Conservation (phyloP, 1,284 basidiomycete species). For the Termitomyces sp. region DNA sequence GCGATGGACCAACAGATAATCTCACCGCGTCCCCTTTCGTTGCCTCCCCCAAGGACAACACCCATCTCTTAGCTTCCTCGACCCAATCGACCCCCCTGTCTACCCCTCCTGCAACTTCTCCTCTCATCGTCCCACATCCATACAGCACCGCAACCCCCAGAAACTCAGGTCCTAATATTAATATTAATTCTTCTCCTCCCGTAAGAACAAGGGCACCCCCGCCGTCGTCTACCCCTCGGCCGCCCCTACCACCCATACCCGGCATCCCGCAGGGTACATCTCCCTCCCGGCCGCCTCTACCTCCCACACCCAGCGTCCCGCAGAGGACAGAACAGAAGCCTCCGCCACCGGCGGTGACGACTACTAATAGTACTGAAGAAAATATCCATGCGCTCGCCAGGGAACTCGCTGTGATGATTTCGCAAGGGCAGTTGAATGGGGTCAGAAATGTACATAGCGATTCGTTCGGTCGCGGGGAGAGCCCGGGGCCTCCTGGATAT, state of each 20-base stretch:
- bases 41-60: not conserved
- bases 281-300: not conserved
- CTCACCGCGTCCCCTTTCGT: slow-evolving; percentile 1
- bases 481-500: slow-evolving; percentile 19
- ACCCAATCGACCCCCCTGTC: not conserved
- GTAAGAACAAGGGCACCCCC: not conserved
- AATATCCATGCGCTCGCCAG: slow-evolving; percentile 27
- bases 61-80: not conserved
- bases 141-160: not conserved
- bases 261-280: not conserved
- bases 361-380: not conserved
- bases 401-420: slow-evolving; percentile 26
- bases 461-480: slow-evolving; percentile 4
- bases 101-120: not conserved
- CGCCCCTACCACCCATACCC: not conserved
- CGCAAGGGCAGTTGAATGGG: slow-evolving; percentile 10
- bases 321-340: slow-evolving; percentile 4
- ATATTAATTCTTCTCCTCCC: not conserved
- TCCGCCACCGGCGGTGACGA: not conserved
- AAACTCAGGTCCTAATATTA: not conserved
- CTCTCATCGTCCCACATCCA: not conserved
- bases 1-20: not conserved
- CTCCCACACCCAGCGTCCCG: not conserved
- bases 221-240: not conserved
- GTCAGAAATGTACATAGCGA: not conserved